Percentiles rank a stretch among this genome's conserved stretches.
Evolutionary conservation across 2,329 filamentous ascomycete genomes (phyloP).

Genomic region (Botrytis galanthina): DNA sequence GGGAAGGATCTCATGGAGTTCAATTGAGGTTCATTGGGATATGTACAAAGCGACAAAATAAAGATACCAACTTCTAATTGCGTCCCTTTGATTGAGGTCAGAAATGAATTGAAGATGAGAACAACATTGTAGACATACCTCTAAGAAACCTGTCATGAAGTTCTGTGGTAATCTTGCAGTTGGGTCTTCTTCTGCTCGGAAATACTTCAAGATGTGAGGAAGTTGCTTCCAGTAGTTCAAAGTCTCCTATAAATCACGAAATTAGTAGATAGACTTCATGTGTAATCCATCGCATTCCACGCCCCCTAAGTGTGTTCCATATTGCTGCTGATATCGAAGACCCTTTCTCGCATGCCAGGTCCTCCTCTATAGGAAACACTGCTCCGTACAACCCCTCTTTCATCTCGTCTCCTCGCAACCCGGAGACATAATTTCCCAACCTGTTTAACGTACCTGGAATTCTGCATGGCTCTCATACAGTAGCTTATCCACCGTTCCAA

Average conservation of each 20-base stretch:
- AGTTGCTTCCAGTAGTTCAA: conserved; percentile 99
- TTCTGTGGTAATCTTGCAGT: conserved; percentile 74
- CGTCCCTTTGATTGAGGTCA: conserved; percentile 34
- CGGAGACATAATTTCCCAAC: conserved; percentile 9
- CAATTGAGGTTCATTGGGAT: conserved; percentile 34
- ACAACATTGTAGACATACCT: conserved; percentile 64
- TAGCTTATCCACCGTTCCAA: conserved; percentile 83
- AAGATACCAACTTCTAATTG: conserved; percentile 33
- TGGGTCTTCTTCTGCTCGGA: conserved; percentile 81
- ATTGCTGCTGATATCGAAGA: background rate
- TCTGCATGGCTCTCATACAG: conserved; percentile 89
- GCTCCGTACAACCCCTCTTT: background rate
- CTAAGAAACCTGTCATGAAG: conserved; percentile 93
- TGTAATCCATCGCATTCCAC: no score
- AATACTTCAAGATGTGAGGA: conserved; percentile 94
- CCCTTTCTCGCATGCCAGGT: background rate
- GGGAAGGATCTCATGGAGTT: conserved; percentile 28
- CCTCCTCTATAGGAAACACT: background rate
- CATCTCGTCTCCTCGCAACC: background rate
- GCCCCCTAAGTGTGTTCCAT: background rate
- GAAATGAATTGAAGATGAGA: conserved; percentile 72
- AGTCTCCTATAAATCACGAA: conserved; percentile 68
- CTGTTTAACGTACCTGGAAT: conserved; percentile 68
- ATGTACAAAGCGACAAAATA: conserved; percentile 38
- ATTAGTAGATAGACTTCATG: background rate